Evolutionary conservation across 257 asterid species (phyloP).

Genomic region (Solanum etuberosum): DNA sequence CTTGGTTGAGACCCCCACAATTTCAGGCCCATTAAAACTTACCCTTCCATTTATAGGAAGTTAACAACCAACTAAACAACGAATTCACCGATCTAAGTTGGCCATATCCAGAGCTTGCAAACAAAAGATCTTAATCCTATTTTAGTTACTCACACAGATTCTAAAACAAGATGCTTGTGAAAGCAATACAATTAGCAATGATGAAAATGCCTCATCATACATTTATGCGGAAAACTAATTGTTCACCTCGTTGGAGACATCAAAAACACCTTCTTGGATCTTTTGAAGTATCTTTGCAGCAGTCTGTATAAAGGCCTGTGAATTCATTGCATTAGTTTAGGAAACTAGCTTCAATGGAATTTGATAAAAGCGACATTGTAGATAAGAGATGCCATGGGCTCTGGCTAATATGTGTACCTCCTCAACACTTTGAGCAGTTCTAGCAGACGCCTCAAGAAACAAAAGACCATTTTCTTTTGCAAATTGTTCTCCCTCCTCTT

Average conservation of each 20-base stretch:
- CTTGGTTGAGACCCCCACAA: background rate
- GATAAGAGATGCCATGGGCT: background rate
- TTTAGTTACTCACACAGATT: background rate
- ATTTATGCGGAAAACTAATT: background rate
- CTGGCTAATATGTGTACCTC: conserved; percentile 26
- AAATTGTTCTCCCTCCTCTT: conserved; percentile 85
- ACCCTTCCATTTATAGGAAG: background rate
- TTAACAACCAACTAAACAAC: background rate
- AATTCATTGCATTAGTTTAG: background rate
- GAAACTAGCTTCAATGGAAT: background rate
- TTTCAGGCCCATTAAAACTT: background rate
- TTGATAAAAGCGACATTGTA: background rate
- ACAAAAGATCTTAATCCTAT: background rate
- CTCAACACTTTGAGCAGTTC: conserved; percentile 80
- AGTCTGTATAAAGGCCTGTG: conserved; percentile 57
- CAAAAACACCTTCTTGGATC: conserved; percentile 65
- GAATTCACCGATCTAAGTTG: background rate
- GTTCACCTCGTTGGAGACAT: conserved; percentile 64
- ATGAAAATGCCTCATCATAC: background rate
- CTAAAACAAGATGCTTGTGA: background rate
- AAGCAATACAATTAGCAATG: background rate
- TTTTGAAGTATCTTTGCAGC: conserved; percentile 63
- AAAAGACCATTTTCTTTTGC: conserved; percentile 70
- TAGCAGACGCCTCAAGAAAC: conserved; percentile 68
- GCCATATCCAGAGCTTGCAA: background rate